These are phyloP conservation scores for Rugosomyces carneus DNA, from an alignment of 1,284 basidiomycete species.

Conservation along the genomic window DNA sequence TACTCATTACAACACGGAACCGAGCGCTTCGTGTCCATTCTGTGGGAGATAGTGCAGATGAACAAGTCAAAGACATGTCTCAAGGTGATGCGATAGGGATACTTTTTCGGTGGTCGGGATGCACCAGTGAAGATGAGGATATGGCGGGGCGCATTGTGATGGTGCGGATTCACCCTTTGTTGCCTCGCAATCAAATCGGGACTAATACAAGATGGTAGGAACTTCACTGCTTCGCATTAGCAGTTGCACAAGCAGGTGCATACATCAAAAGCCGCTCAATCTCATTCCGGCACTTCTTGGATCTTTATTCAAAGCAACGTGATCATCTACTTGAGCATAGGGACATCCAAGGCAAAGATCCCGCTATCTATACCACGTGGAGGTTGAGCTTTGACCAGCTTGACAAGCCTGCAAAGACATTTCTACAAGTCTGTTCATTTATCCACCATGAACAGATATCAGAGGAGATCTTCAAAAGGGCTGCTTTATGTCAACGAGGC, in stretches of 20 bases:
- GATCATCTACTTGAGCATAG: background rate
- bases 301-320: background rate
- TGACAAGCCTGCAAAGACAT: background rate
- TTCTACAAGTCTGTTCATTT: background rate
- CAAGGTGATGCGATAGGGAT: background rate
- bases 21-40: background rate
- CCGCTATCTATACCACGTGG: no score
- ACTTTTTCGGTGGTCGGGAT: background rate
- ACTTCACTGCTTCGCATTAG: slow-evolving; percentile 1
- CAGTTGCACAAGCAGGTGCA: slow-evolving; percentile 10
- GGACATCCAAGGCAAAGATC: no score
- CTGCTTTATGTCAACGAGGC: background rate
- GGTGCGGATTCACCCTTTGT: background rate
- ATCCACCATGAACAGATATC: background rate
- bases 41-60: background rate
- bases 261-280: background rate
- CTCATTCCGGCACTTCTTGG: background rate
- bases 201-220: background rate
- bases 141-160: background rate
- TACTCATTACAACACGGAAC: slow-evolving; percentile 8
- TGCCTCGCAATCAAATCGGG: no score
- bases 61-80: background rate
- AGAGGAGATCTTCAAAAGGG: background rate
- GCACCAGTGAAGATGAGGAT: background rate
- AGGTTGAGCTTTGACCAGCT: no score